These are phyloP conservation scores for Wallacemonas sp. DNA, from an alignment of 208 protist genomes.

Conservation along the genomic window DNA sequence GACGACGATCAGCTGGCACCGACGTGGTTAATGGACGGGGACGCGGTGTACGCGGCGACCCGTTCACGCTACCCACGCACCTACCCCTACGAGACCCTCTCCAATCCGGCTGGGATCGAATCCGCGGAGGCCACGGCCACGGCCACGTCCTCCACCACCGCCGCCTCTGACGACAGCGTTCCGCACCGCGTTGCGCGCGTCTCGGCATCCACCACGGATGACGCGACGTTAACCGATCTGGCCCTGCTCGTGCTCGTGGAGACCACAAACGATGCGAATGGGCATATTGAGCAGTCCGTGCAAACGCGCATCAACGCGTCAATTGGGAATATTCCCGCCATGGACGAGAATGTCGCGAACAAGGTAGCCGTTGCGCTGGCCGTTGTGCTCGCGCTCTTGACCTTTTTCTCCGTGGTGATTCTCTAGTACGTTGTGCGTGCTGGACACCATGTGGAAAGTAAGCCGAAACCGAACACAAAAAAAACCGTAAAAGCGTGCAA, in stretches of 20 bases:
- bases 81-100: background rate
- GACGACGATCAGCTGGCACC: slow-evolving; percentile 8
- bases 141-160: too few species aligned
- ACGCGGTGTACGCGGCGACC: slow-evolving; percentile 7
- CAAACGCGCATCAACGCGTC: background rate
- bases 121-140: background rate
- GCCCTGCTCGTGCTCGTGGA: background rate
- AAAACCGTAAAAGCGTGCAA: too few species aligned
- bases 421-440: background rate
- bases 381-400: background rate
- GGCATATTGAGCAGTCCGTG: background rate
- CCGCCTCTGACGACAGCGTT: background rate
- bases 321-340: slow-evolving; percentile 2
- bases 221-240: background rate
- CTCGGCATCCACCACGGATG: background rate
- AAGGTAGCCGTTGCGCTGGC: slow-evolving; percentile 6
- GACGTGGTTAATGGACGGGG: slow-evolving; percentile 10
- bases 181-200: background rate
- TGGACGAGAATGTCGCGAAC: slow-evolving; percentile 5
- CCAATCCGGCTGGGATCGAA: background rate
- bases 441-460: too few species aligned
- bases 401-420: slow-evolving; percentile 12
- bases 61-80: slow-evolving; percentile 3
- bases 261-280: background rate
- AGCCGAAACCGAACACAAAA: too few species aligned